Conservation (phyloP, 768 basidiomycete species). For the Leccinellum luteum region DNA sequence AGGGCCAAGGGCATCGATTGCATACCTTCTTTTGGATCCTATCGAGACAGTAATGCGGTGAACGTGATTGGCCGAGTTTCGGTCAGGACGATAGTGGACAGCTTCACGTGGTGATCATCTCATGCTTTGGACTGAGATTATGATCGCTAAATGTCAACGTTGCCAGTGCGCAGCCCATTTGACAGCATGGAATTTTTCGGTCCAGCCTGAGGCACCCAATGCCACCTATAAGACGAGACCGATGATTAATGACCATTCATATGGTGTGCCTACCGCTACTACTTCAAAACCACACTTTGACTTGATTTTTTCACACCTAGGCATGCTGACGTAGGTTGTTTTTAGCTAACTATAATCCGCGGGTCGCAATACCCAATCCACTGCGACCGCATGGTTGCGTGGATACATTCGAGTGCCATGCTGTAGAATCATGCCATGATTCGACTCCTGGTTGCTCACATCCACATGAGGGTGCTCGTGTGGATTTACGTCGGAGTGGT, state of each 20-base stretch:
- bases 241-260: no score
- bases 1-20: neutral
- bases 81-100: no score
- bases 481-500: no score
- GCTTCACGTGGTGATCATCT: neutral
- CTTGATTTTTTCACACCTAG: neutral
- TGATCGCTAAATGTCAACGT: neutral
- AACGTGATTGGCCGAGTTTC: slow-evolving; percentile 1
- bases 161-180: no score
- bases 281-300: neutral
- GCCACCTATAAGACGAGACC: neutral
- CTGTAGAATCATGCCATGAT: neutral
- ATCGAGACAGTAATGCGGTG: neutral
- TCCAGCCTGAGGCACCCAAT: no score
- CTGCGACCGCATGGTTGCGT: neutral
- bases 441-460: neutral
- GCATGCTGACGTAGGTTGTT: neutral
- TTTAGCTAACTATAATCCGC: no score
- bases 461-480: no score
- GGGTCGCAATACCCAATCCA: neutral
- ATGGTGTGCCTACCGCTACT: neutral
- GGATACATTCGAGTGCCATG: neutral
- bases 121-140: neutral
- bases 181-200: neutral
- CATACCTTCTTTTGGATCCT: neutral